Evolutionary conservation across 305 asterid genomes (phyloP), one percentile per base, ranked within the genome.

Genomic region (Plantago lanceolata): DNA sequence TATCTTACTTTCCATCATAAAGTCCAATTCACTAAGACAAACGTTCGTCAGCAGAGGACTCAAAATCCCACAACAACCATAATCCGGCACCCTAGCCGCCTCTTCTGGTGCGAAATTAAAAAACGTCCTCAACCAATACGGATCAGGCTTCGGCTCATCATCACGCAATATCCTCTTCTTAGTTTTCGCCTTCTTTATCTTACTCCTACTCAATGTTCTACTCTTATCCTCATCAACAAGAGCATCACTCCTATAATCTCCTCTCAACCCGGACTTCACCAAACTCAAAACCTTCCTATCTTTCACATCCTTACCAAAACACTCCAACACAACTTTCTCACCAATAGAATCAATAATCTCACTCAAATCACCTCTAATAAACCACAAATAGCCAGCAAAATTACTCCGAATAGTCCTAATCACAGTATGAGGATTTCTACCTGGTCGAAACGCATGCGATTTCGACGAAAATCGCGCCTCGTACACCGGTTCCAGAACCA

Each of bases 321-420:
- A 76, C 31, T 55, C 76, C 84, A 80, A 66, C 2, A 84, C 79
- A 20, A 81, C 68, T 79, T 85, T 64, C 8, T 48, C 68, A 76
- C 80, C 85, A 15, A 81, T 59, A 66, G 51, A 68, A 53, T 77
- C 69, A 29, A 84, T 59, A 66, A 89, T 61, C 66, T 73, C 86
- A 71, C 93, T 82, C 35, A 89, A 61, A 81, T 92, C 98, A 28
- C 95, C 95, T 73, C 85, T 80, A 40, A 89, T 71, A 74, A 89
- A 92, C 98, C 98, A 92, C 84, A 92, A 78, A 57, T 92, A 92
- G 29, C 96, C 98, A 20, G 96, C 96, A 73, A 87, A 92, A 70
- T 85, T 89, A 73, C 96, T 89, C 78, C 98, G 80, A 63, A 92
- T 82, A 6, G 98, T 89, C 78, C 96, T 81, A 69, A 92, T 81